Percentiles rank a stretch among this genome's conserved stretches.
These are phyloP conservation scores for Hypoxylon sp. DNA, from an alignment of 2,329 filamentous ascomycete species.

Conservation along the genomic window DNA sequence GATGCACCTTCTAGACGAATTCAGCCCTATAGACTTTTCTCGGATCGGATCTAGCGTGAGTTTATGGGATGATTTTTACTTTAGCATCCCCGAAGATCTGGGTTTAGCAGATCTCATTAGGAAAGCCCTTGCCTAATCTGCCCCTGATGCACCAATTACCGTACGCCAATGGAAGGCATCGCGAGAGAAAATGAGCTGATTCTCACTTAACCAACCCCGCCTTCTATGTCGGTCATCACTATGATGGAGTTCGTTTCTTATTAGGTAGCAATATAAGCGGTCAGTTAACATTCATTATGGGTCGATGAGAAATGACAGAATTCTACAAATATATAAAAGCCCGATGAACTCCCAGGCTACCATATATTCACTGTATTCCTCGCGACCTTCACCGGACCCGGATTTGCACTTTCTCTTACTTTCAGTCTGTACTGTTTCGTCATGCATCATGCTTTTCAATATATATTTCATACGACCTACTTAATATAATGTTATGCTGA, in stretches of 20 bases:
- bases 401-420: conserved; percentile 7
- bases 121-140: conserved; percentile 41
- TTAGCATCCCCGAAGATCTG: conserved; percentile 31
- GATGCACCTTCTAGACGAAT: conserved; percentile 8
- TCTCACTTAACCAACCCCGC: conserved; percentile 43
- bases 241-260: conserved; percentile 35
- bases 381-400: conserved; percentile 15
- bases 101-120: conserved; percentile 39
- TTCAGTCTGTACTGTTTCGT: not conserved
- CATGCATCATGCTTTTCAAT: not conserved
- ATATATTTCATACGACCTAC: not conserved
- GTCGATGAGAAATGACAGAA: conserved; percentile 37
- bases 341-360: conserved; percentile 1
- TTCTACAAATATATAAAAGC: conserved; percentile 30
- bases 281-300: conserved; percentile 36
- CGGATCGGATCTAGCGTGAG: conserved; percentile 25
- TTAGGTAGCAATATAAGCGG: conserved; percentile 43
- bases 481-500: not conserved
- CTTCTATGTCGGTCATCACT: conserved; percentile 35
- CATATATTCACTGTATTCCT: conserved; percentile 10
- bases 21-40: conserved; percentile 38
- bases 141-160: conserved; percentile 40
- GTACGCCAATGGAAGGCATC: conserved; percentile 44
- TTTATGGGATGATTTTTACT: conserved; percentile 25
- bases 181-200: conserved; percentile 45